These are phyloP conservation scores for Epichloe sp. DNA, from an alignment of 2,329 filamentous ascomycete species.

Conservation along the genomic window DNA sequence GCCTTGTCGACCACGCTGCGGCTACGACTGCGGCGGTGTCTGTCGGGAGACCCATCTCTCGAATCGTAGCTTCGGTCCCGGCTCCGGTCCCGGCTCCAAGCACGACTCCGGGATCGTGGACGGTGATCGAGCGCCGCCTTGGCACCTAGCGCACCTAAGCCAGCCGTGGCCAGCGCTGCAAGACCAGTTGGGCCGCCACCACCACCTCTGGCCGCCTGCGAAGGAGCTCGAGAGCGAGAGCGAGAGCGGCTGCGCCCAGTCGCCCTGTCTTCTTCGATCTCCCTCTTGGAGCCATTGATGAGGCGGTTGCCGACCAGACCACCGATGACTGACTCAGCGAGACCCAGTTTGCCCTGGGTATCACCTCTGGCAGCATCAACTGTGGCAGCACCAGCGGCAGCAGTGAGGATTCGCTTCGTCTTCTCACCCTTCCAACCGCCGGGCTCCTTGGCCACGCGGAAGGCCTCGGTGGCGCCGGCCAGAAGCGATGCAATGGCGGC, in stretches of 20 bases:
- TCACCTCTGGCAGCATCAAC: conserved; percentile 66
- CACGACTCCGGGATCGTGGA: conserved; percentile 40
- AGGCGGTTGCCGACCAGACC: conserved; percentile 77
- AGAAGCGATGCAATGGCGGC: conserved; percentile 83
- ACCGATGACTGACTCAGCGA: conserved; percentile 77
- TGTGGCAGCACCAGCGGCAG: conserved; percentile 72
- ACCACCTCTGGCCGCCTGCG: conserved; percentile 30
- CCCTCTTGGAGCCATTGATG: conserved; percentile 63
- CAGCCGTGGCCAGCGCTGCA: conserved; percentile 51
- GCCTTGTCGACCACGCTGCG: conserved; percentile 52
- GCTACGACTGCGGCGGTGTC: conserved; percentile 37
- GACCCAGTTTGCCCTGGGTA: conserved; percentile 68
- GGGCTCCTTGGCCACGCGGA: conserved; percentile 77
- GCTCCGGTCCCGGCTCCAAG: conserved; percentile 32
- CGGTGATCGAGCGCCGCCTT: conserved; percentile 43
- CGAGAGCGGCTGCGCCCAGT: conserved; percentile 57
- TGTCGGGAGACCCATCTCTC: conserved; percentile 31
- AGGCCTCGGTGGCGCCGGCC: conserved; percentile 83
- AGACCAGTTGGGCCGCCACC: conserved; percentile 36
- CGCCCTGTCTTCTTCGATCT: conserved; percentile 46
- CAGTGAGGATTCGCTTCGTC: conserved; percentile 81
- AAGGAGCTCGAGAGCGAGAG: conserved; percentile 53
- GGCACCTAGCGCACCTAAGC: conserved; percentile 44
- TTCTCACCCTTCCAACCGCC: conserved; percentile 86
- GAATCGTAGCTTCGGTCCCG: conserved; percentile 31